Evolutionary conservation across 495 filamentous ascomycete genomes (phyloP), one percentile per base, ranked within the genome.

Genomic region (Platismatia glauca): DNA sequence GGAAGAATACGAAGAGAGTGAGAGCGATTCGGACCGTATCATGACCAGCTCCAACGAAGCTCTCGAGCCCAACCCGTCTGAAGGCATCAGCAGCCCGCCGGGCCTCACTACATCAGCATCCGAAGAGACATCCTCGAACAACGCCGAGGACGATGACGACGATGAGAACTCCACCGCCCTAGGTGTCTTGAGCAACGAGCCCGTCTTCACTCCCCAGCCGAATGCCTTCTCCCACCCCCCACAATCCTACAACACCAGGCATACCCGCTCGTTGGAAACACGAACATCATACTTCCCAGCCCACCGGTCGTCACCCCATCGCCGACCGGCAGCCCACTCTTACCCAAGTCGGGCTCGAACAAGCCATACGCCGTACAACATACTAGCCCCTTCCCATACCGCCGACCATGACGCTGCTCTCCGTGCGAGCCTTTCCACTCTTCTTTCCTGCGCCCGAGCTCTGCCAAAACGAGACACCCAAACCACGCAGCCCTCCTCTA

Each of bases 371-470:
- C 80, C 80, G 16, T 81, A 78, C 69, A 81, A 79, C 69, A 81
- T 87, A 69, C 83, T 91, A 64, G 87, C 89, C 2, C 88, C 91
- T 3, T 84, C 86, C 5, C 83, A 90, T 69, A 86, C 88, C 64
- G 84, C 89, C 31, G 91, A 96, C 60, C 91, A 97, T 67, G 94
- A 98, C 71, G 93, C 90, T 31, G 94, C 92, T 0, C 83, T 98
- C 2, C 86, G 94, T 43, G 91, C 94, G 9, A 95, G 89, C 61
- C 79, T 98, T 6, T 95, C 91, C 9, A 98, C 94, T 4, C 82
- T 98, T n/a, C 83, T 98, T 7, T 95, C 91, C 48, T 92, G 89
- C 70, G 94, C 90, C 1, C 91, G 93, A 3, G 91, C 91, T 5
- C 77, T 94, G 6, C 84, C 89, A 2, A 96, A 95, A 69, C 69